Conservation (phyloP, 78 protist species). For the slime mould (Dictyostelium discoideum) region DNA sequence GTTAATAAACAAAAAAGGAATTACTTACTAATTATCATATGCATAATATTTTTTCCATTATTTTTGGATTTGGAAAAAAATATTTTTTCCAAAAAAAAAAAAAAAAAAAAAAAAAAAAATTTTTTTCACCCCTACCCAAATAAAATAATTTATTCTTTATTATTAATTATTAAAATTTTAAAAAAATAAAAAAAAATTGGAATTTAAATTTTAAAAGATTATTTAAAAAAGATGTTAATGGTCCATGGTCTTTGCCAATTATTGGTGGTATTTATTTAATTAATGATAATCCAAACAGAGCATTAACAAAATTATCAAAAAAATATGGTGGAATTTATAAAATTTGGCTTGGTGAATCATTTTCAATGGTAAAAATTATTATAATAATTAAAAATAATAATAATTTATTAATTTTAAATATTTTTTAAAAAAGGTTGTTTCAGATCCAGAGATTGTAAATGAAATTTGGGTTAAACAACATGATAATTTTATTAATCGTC, state of each 20-base stretch:
- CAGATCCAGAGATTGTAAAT: slow-evolving; percentile 12
- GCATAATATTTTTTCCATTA: not conserved
- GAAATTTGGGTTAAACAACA: not conserved
- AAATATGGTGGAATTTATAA: slow-evolving; percentile 14
- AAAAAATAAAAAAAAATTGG: not conserved
- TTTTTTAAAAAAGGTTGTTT: not conserved
- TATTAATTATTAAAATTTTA: too few relatives aligned
- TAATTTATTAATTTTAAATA: not conserved
- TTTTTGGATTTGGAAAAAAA: not conserved
- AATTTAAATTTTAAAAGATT: not conserved
- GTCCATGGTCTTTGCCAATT: not conserved
- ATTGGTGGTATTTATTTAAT: not conserved
- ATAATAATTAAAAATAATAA: too few relatives aligned
- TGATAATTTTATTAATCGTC: slow-evolving; percentile 3
- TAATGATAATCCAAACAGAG: not conserved
- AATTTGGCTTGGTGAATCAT: slow-evolving; percentile 43
- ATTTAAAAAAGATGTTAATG: not conserved
- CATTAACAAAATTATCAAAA: not conserved
- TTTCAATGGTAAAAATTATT: not conserved
- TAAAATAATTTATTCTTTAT: too few relatives aligned
- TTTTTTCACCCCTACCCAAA: not conserved
- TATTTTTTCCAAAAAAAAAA: not conserved
- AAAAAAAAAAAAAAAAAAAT: not conserved
- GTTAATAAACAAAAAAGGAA: not conserved
- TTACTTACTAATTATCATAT: not conserved